phyloP scores from a whole-genome alignment of 306 rosid genomes.

The Trifolium pratense region DNA sequence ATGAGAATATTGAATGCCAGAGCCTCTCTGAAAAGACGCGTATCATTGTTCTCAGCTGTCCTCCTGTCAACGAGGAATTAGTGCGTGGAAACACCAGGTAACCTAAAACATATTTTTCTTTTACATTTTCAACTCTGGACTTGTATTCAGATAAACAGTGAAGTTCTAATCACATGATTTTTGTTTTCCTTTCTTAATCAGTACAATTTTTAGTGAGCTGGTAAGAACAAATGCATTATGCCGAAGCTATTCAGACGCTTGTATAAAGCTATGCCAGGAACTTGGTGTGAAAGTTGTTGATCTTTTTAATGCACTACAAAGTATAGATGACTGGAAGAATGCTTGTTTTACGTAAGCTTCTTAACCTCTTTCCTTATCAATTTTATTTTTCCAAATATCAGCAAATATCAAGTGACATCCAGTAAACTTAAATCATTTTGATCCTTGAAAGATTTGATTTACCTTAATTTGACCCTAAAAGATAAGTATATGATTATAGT shows the following conservation, averaged over 20 bases:
- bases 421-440: background rate
- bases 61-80: slow-evolving; percentile 80
- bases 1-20: slow-evolving; percentile 52
- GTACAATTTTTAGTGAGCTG: slow-evolving; percentile 65
- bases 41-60: slow-evolving; percentile 72
- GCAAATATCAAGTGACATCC: slow-evolving; percentile 29
- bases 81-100: slow-evolving; percentile 66
- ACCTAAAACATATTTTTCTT: slow-evolving; percentile 30
- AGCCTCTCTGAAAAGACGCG: slow-evolving; percentile 78
- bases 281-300: slow-evolving; percentile 72
- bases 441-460: slow-evolving; percentile 15
- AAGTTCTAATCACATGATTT: slow-evolving; percentile 26
- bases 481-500: slow-evolving; percentile 20
- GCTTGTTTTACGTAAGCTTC: slow-evolving; percentile 79
- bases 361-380: slow-evolving; percentile 15
- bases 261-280: slow-evolving; percentile 78
- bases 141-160: slow-evolving; percentile 10
- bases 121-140: slow-evolving; percentile 13
- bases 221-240: slow-evolving; percentile 91
- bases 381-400: slow-evolving; percentile 1
- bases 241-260: slow-evolving; percentile 77
- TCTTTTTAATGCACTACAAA: slow-evolving; percentile 77
- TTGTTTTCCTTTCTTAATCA: slow-evolving; percentile 42
- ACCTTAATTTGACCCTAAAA: background rate
- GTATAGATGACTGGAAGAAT: slow-evolving; percentile 68